Base-by-base conservation (phyloP, 78 protist genomes). In the Carpediemonas membranifera region DNA sequence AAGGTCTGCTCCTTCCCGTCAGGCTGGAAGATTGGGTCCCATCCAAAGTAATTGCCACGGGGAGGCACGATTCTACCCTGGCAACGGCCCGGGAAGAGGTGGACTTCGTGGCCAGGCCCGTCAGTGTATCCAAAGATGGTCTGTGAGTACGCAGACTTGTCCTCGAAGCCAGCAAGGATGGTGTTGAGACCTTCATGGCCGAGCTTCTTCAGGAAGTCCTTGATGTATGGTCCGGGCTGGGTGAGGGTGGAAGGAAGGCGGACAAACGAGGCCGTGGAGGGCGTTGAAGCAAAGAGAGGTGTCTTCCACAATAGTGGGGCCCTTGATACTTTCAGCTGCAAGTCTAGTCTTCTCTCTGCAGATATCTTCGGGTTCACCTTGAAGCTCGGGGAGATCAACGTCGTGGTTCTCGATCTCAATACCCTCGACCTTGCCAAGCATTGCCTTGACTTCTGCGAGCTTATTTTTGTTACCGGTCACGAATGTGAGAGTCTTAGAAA, bases 271-370 rank as follows among this genome's bases (percentile, higher is more conserved):
- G 5, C 97, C 97, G 24, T 72, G 39, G 31, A 91, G 62, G 13
- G 94, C 97, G 60, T 91, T 89, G 83, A 86, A 92, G 71, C 96
- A 92, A 33, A 94, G 86, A 30, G 84, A 80, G 13, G 95, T 89
- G 77, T 94, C 98, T 37, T 94, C 98, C 9, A 74, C 66, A 11
- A 90, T 55, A 56, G 87, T 92, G 0, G 93, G 93, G 19, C 88
- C 90, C 21, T 68, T 55, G 16, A 80, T 7, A 3, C 15, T 30
- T 21, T n/a, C 7, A 2, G 87, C 92, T 1, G 91, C 93, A 0
- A 81, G 51, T 36, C 55, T 31, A 77, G 86, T 83, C 71, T 86
- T 87, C 41, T 85, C 86, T 19, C 39, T 33, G 56, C 86, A 54
- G 7, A 89, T 82, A 28, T 90, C 93, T n/a, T 61, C 79, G 41